Evolutionary conservation across 768 basidiomycete species (phyloP), one percentile per base, ranked within the genome.

Genomic region (Chiua virens): DNA sequence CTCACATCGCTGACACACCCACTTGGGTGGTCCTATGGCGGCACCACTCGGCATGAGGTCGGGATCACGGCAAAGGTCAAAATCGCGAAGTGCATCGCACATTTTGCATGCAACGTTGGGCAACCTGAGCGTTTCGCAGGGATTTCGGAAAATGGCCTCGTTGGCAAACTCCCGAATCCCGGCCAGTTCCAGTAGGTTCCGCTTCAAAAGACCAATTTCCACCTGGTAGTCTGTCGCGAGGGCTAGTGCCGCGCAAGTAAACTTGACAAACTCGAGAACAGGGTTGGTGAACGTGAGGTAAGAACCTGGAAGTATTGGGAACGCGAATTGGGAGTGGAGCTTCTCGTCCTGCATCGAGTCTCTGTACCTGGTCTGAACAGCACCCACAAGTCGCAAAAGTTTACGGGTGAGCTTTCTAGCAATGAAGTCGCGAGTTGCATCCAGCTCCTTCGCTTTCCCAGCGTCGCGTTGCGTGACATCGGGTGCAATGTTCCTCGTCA

Each of bases 11-110:
- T 75, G 71, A 62, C 93, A 91, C 14, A 73, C 63, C 92, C 89
- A 93, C 49, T 79, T 81, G 18, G 71, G 63, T 7, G 78, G 74
- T 17, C 76, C 72, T 8, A 77, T 71, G 32, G 79, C 70, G 52
- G 71, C 56, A 60, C 77, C 71, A 56, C 74, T 74, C 10, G 90
- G 85, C 38, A 92, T 75, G 36, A 97, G 77, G 52, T 92, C 89
- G 11, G 84, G 79, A 70, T 98, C 96, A 15, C 96, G 83, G 66
- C 96, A 98, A 62, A 99, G 89, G 68, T 99, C 97, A 61, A 99
- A 90, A 66, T 96, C 93, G 3, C 89, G 82, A 53, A 94, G 77
- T 14, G 75, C 71, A 66, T 93, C 94, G 71, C 91, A 98, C 61
- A 86, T 81, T 37, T 81, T 83, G 66, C 96, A 98, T 27, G 95